A percentile compares a stretch with the other conserved stretches of the same genome.
phyloP scores from a whole-genome alignment of 2,329 filamentous ascomycete species.

The Calonectria pseudoreteaudii region DNA sequence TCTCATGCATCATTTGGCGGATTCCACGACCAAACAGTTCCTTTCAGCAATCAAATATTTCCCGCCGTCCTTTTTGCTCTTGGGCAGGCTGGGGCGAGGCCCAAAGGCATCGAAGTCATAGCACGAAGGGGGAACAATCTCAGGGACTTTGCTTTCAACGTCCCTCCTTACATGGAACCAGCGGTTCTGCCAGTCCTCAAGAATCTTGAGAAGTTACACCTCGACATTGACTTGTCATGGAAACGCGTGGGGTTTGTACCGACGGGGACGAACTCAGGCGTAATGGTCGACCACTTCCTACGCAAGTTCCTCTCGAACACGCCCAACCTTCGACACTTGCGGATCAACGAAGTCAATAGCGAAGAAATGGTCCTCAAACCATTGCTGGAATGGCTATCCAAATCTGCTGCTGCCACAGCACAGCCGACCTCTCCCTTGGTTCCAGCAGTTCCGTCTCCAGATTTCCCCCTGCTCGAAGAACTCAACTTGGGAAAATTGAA shows the following conservation, averaged over 20 bases:
- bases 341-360: slow-evolving; percentile 56
- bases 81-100: slow-evolving; percentile 50
- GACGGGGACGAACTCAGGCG: neutral
- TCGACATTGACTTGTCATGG: slow-evolving; percentile 41
- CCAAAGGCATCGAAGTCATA: slow-evolving; percentile 61
- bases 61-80: slow-evolving; percentile 55
- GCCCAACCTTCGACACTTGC: slow-evolving; percentile 61
- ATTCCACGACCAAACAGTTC: neutral
- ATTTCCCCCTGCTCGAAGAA: slow-evolving; percentile 50
- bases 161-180: slow-evolving; percentile 54
- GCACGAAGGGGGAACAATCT: slow-evolving; percentile 50
- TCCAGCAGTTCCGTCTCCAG: slow-evolving; percentile 36
- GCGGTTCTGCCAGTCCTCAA: slow-evolving; percentile 55
- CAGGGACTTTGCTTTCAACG: slow-evolving; percentile 57
- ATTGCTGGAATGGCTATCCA: slow-evolving; percentile 55
- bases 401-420: slow-evolving; percentile 9
- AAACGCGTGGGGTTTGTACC: slow-evolving; percentile 8
- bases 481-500: slow-evolving; percentile 58
- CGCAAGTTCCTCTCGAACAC: slow-evolving; percentile 40
- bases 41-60: slow-evolving; percentile 53
- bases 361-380: slow-evolving; percentile 28
- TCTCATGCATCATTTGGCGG: slow-evolving; percentile 9
- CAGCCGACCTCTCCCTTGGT: neutral
- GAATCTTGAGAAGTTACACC: slow-evolving; percentile 58
- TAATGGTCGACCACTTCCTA: slow-evolving; percentile 30